Evolutionary conservation across 192 early-diverging fungal species (phyloP), one percentile per base, ranked within the genome.

Genomic region (Coemansia interrupta): DNA sequence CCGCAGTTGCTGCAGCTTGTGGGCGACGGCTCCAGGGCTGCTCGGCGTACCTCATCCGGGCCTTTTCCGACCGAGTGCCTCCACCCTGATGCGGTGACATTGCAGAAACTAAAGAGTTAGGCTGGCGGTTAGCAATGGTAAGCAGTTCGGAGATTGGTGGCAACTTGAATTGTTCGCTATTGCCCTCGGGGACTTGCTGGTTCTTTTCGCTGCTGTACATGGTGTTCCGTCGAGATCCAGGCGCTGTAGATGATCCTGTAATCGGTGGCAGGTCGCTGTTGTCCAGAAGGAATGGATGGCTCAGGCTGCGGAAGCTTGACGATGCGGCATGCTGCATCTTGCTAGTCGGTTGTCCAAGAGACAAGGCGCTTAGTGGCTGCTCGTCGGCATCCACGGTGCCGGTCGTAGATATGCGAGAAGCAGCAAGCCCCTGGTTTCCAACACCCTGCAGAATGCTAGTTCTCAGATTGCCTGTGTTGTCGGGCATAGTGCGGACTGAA

Each of bases 141-240:
- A 77, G 29, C 13, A 77, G 57, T 54, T 77, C 73, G 0, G 73
- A 66, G n/a, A 77, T 64, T 3, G 73, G 54, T 22, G 73, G 73
- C 30, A 77, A 61, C 23, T 40, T 57, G 28, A 70, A 22, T 46
- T 38, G 3, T 15, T 44, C 48, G 30, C 4, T 22, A 9, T 44
- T 47, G 64, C 8, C 15, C 13, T 15, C 54, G 2, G 54, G 18
- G 17, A 23, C 22, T 20, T 9, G 22, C 17, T 45, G 12, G 1
- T 13, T 23, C 11, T 23, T 22, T 26, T 22, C 20, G 20, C 3
- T 12, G 46, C 3, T 23, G 23, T 6, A 48, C 24, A 48, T 48
- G 11, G 47, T 46, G n/a, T 4, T 42, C 44, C 36, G 62, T 19
- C 41, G 23, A 22, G 50, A 24, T 32, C 56, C 20, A 18, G n/a